These are phyloP conservation scores for Chionographis japonica DNA, from an alignment of 106 monocot genomes.

Conservation along the genomic window DNA sequence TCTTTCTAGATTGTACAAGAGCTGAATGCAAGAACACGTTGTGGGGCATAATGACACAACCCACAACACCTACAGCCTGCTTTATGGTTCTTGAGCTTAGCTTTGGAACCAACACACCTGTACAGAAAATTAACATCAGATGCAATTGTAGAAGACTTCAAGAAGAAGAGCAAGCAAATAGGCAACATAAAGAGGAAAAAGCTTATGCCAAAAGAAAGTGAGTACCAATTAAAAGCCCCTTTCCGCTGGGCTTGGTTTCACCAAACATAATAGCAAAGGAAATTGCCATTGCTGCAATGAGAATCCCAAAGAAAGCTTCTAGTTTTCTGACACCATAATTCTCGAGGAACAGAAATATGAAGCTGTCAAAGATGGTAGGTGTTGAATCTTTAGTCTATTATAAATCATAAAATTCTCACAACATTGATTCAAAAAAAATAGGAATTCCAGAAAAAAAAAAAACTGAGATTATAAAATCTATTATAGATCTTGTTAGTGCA, in stretches of 20 bases:
- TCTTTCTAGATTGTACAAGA: conserved; percentile 70
- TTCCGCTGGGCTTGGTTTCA: conserved; percentile 58
- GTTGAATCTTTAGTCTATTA: no score
- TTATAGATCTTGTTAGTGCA: no score
- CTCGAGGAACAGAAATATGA: conserved; percentile 70
- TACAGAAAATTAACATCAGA: background rate
- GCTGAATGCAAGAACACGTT: conserved; percentile 83
- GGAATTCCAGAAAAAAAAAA: no score
- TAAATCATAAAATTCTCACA: no score
- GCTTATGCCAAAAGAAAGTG: background rate
- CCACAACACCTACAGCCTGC: conserved; percentile 72
- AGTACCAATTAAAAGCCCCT: conserved; percentile 60
- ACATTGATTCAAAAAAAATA: no score
- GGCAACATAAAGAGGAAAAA: background rate
- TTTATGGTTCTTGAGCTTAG: conserved; percentile 57
- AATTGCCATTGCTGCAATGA: conserved; percentile 59
- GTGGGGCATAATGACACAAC: conserved; percentile 77
- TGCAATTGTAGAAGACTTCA: background rate
- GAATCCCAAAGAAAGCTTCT: conserved; percentile 68
- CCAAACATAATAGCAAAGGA: conserved; percentile 81
- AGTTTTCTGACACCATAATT: conserved; percentile 80
- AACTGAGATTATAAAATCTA: no score
- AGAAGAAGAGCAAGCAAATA: background rate
- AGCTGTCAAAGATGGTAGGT: conserved; percentile 28
- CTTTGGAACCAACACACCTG: conserved; percentile 59